Evolutionary conservation across 495 filamentous ascomycete species (phyloP).

Genomic region (Rhypophila decipiens): DNA sequence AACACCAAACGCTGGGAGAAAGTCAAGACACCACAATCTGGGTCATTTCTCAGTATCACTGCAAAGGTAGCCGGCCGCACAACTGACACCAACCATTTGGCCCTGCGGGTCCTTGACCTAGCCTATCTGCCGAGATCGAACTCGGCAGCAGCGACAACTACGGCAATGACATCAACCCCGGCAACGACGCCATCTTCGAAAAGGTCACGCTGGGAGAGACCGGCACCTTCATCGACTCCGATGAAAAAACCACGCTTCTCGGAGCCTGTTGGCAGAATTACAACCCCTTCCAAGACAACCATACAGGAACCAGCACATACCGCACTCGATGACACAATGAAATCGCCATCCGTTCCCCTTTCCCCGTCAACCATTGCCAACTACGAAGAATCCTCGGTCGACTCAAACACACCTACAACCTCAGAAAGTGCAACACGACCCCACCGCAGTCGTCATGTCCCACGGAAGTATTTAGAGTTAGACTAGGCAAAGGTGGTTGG

Average conservation of each 20-base stretch:
- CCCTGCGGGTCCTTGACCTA: slow-evolving; percentile 1
- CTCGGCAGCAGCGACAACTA: neutral
- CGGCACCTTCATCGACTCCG: slow-evolving; percentile 2
- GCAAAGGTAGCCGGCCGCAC: slow-evolving; percentile 1
- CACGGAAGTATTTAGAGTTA: neutral
- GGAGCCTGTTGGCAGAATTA: neutral
- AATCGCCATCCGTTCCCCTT: slow-evolving; percentile 1
- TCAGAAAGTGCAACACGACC: neutral
- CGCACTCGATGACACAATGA: neutral
- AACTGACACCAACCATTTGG: neutral
- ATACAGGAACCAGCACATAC: neutral
- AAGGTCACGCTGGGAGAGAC: slow-evolving; percentile 1
- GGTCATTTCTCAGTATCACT: neutral
- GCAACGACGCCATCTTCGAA: neutral
- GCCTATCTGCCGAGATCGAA: neutral
- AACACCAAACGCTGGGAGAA: slow-evolving; percentile 2
- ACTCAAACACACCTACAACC: neutral
- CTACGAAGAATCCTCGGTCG: slow-evolving; percentile 1
- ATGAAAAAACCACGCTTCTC: slow-evolving; percentile 1
- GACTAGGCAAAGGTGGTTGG: neutral
- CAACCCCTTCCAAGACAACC: slow-evolving; percentile 2
- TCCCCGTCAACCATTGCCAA: slow-evolving; percentile 2
- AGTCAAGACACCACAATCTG: neutral
- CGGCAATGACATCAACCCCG: neutral
- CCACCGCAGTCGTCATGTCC: neutral